Conservation (phyloP, 768 basidiomycete species). For the Cyclocybe cylindracea region DNA sequence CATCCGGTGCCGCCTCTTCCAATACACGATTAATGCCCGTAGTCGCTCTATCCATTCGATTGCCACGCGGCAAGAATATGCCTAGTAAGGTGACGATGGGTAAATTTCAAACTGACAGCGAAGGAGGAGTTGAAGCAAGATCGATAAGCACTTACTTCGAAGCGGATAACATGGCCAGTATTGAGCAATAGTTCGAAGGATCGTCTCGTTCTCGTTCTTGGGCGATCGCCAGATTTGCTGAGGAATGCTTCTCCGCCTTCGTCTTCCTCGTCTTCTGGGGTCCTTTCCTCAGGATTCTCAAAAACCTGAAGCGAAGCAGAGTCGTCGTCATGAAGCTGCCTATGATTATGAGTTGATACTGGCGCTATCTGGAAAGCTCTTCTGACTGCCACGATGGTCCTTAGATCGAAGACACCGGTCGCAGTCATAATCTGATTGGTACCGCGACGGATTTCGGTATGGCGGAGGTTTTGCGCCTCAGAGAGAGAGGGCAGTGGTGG, state of each 20-base stretch:
- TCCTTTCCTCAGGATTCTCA: conserved; percentile 39
- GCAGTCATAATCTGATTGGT: conserved; percentile 62
- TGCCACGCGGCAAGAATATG: conserved; percentile 63
- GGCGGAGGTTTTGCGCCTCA: conserved; percentile 39
- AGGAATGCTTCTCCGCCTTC: conserved; percentile 63
- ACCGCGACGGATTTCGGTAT: conserved; percentile 63
- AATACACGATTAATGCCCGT: conserved; percentile 70
- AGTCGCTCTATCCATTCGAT: conserved; percentile 87
- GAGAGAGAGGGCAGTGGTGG: conserved; percentile 26
- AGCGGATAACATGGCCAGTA: conserved; percentile 68
- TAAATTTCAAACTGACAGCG: not conserved
- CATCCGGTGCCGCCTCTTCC: conserved; percentile 72
- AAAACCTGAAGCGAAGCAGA: conserved; percentile 27
- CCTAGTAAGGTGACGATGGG: conserved; percentile 36
- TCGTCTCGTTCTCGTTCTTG: conserved; percentile 53
- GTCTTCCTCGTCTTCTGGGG: conserved; percentile 60
- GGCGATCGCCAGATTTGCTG: conserved; percentile 41
- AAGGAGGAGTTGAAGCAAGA: not conserved
- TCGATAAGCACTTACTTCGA: conserved; percentile 64
- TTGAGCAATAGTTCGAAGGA: conserved; percentile 78
- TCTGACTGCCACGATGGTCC: conserved; percentile 64
- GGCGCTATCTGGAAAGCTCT: conserved; percentile 57
- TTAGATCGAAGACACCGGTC: conserved; percentile 71
- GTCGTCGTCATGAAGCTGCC: conserved; percentile 30
- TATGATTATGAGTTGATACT: conserved; percentile 35